Evolutionary conservation across 176 grass and related monocot species (phyloP).

Genomic region (Carex cristatella): DNA sequence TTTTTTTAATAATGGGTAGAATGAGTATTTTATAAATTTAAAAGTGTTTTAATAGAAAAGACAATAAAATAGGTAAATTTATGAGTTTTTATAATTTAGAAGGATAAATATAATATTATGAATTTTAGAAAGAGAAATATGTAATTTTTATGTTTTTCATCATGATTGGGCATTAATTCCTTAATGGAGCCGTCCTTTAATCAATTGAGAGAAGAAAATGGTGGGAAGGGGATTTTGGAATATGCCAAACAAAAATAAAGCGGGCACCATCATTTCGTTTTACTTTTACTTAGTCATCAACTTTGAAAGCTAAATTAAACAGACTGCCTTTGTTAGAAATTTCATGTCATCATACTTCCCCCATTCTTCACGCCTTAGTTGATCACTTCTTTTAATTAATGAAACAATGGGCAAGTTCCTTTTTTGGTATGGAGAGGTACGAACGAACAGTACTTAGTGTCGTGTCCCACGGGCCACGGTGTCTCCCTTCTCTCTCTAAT

Average conservation of each 20-base stretch:
- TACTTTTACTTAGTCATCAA: neutral
- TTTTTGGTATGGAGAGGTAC: neutral
- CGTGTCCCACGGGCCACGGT: neutral
- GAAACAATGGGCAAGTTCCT: neutral
- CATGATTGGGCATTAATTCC: neutral
- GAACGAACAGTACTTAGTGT: neutral
- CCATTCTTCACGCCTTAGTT: neutral
- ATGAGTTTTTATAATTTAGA: no score
- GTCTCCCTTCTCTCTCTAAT: neutral
- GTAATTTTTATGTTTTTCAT: neutral
- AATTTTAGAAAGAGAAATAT: no score
- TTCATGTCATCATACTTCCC: neutral
- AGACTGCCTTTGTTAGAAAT: neutral
- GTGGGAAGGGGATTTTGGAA: slow-evolving; percentile 1
- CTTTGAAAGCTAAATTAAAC: neutral
- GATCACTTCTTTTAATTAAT: neutral
- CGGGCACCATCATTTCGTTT: slow-evolving; percentile 12
- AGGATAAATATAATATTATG: no score
- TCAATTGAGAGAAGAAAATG: neutral
- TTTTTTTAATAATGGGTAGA: no score
- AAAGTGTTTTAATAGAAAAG: no score
- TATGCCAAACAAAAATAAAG: slow-evolving; percentile 7
- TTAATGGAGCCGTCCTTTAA: neutral
- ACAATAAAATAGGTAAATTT: no score
- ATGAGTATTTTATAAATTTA: no score